phyloP scores from a whole-genome alignment of 2,329 filamentous ascomycete genomes.

The Cryphonectria naterciae region DNA sequence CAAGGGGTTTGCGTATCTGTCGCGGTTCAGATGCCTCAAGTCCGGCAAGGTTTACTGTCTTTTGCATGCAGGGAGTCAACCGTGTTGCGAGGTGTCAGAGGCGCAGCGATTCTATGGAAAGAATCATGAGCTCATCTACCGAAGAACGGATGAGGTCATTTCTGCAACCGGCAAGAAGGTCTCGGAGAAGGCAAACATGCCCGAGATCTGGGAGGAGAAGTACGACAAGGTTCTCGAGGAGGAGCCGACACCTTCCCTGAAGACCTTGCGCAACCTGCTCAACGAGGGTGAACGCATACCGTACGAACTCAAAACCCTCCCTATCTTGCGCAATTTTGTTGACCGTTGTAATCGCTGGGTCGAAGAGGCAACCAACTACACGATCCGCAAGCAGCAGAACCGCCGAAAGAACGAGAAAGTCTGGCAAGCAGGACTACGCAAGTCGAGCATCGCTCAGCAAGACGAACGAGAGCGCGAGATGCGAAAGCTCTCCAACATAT shows the following conservation, averaged over 20 bases:
- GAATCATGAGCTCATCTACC: conserved; percentile 76
- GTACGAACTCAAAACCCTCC: conserved; percentile 81
- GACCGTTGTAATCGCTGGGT: conserved; percentile 98
- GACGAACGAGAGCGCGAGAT: conserved; percentile 88
- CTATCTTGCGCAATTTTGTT: conserved; percentile 84
- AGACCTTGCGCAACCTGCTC: conserved; percentile 79
- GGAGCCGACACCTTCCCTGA: conserved; percentile 82
- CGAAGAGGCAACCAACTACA: conserved; percentile 94
- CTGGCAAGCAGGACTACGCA: conserved; percentile 75
- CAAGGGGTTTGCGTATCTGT: conserved; percentile 90
- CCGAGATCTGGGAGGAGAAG: conserved; percentile 89
- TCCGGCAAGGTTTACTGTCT: conserved; percentile 84
- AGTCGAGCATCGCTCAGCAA: conserved; percentile 57
- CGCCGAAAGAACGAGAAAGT: conserved; percentile 91
- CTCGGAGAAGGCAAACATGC: conserved; percentile 81
- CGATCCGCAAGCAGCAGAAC: conserved; percentile 95
- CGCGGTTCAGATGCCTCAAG: conserved; percentile 83
- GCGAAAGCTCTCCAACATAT: conserved; percentile 86
- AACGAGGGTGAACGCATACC: conserved; percentile 96
- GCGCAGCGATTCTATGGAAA: conserved; percentile 69
- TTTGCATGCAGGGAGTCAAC: conserved; percentile 75
- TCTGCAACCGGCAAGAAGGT: conserved; percentile 72
- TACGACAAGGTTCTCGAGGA: conserved; percentile 83
- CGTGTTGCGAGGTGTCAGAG: conserved; percentile 76
- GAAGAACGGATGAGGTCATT: conserved; percentile 75